These are phyloP conservation scores for Chrysanthemum lavandulifolium DNA, from an alignment of 129 eudicot species.

Conservation along the genomic window DNA sequence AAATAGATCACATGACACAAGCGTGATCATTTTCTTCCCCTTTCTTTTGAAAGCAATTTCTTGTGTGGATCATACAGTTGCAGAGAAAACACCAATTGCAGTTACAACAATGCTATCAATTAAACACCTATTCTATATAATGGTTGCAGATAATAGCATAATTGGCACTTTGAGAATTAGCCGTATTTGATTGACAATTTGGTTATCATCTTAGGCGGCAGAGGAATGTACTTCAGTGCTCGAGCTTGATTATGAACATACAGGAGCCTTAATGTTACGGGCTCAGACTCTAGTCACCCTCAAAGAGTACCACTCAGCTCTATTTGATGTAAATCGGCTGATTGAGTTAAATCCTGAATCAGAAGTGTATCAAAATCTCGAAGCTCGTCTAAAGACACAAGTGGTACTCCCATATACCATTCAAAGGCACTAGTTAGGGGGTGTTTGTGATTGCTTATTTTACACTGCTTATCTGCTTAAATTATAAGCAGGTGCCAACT, in stretches of 20 bases:
- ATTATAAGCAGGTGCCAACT: too few relatives aligned
- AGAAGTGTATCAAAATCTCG: conserved; percentile 84
- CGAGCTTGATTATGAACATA: conserved; percentile 91
- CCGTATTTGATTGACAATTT: conserved; percentile 13
- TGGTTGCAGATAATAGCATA: not conserved
- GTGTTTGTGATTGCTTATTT: not conserved
- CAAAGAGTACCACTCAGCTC: conserved; percentile 85
- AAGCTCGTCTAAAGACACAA: conserved; percentile 87
- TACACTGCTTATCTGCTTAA: too few relatives aligned
- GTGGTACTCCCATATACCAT: conserved; percentile 52
- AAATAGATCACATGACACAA: not conserved
- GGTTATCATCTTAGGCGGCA: conserved; percentile 59
- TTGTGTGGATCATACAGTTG: not conserved
- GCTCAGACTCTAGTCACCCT: conserved; percentile 96
- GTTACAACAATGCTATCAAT: not conserved
- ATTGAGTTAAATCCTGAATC: conserved; percentile 85
- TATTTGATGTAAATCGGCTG: conserved; percentile 90
- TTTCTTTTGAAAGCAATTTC: not conserved
- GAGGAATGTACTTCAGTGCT: conserved; percentile 92
- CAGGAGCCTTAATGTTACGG: conserved; percentile 95
- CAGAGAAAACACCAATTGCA: not conserved
- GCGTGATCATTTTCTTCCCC: not conserved
- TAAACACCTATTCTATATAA: not conserved
- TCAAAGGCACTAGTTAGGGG: not conserved
- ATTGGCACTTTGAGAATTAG: not conserved